Base-by-base conservation (phyloP, 257 asterid species). In the Rauvolfia tetraphylla region DNA sequence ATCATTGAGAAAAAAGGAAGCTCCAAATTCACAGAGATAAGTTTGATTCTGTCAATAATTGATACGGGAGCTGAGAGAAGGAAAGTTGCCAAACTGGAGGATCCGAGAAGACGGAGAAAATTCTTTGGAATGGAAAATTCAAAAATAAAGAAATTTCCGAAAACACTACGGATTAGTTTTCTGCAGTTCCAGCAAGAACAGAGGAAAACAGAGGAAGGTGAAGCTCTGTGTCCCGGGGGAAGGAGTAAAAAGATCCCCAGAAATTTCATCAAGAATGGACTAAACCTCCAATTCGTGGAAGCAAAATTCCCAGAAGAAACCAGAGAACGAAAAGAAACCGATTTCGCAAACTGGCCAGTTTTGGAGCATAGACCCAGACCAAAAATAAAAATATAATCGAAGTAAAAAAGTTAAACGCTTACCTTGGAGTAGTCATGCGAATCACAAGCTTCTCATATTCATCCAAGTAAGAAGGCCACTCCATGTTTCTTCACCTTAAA, bases 351-450 rank as follows among this genome's bases (percentile, higher is more conserved):
- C 17, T 14, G 34, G 33, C 3, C 17, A n/a, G 12, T 59, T n/a
- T 59, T 59, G 34, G 25, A 22, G 17, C 25, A 59, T 22, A 44
- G 67, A 44, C 4, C 48, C 14, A 66, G 13, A 27, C 27, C 11
- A 76, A 36, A 57, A 14, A 25, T 4, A 15, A 9, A 62, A 77
- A 68, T 15, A 31, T 14, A 17, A 20, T 71, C n/a, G 27, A 12
- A 31, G 23, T 7, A 29, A 38, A 31, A 18, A 18, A 25, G 41
- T 0, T 34, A 27, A 54, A 23, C 5, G 65, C 80, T 38, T n/a
- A 95, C 98, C 97, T 93, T 11, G 99, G 99, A 34, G 96, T 90
- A 65, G 88, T 89, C 98, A 95, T 93, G 48, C 98, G 89, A 76
- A 84, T 78, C 58, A 95, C 84, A 78, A 93, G 99, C 81, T 95